Evolutionary conservation across 352 stramenopile species (phyloP), one percentile per base, ranked within the genome.

Genomic region (Pythium folliculosum): DNA sequence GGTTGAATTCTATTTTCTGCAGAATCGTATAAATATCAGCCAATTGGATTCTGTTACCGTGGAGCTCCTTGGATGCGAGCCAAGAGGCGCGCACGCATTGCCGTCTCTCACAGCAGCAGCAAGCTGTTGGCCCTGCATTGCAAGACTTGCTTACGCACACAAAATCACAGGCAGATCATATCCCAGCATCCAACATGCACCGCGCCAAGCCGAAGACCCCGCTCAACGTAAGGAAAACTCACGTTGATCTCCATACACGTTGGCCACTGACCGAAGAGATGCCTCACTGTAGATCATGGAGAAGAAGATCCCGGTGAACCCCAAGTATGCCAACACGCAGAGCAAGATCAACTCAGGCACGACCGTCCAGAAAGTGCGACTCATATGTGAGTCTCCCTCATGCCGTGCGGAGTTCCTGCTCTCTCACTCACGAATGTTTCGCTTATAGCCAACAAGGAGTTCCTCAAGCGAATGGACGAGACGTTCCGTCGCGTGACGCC

Each of bases 401-500:
- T 47, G 13, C 14, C n/a, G 1, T 2, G 40, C 14, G 8, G 8
- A 12, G 35, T 40, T 40, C n/a, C 17, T 47, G 13, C 13, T 13
- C 40, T 4, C 40, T 19, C 1, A 13, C 17, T 47, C 37, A 17
- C 37, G 35, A 40, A 47, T 47, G 40, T n/a, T 7, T 47, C 17
- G 2, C 14, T 47, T 6, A 47, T 50, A 91, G 84, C 86, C 25
- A 77, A 78, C 55, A 92, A 90, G 35, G 84, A 95, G 69, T 92
- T 91, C 40, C 65, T 95, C 14, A 91, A 91, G 73, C 81, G 84
- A 1, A 76, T 83, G n/a, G 84, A 95, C 40, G 86, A 95, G 68
- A 88, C 78, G 10, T 95, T 95, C 66, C 79, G 76, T 49, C 84
- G 86, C 14, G 81, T 95, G 14, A 89, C 79, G 3, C 81, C 74